Evolutionary conservation across 1,284 basidiomycete species (phyloP).

Genomic region (Trichosporon sp.): DNA sequence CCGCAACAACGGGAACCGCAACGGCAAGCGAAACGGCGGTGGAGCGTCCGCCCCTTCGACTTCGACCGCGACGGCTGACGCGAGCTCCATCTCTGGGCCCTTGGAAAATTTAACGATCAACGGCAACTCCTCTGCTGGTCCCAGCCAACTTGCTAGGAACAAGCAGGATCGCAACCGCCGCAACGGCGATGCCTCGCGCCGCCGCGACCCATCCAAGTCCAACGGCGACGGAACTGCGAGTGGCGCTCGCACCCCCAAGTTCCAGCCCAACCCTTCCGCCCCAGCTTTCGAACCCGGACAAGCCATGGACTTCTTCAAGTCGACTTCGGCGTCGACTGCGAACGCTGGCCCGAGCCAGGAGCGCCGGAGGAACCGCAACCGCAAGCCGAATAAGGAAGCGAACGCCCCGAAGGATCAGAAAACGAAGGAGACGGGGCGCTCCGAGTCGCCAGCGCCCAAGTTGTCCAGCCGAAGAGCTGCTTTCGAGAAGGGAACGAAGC

Average conservation of each 20-base stretch:
- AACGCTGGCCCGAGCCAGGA: not conserved
- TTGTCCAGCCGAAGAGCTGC: slow-evolving; percentile 32
- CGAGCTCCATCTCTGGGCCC: not conserved
- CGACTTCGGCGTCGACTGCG: not conserved
- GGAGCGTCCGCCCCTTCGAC: not conserved
- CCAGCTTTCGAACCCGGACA: slow-evolving; percentile 13
- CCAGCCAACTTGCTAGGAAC: not conserved
- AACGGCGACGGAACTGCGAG: not conserved
- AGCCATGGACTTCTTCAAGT: not conserved
- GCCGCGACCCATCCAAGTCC: not conserved
- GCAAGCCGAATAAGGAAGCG: slow-evolving; percentile 3
- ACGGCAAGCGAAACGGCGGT: not conserved
- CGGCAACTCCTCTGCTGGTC: not conserved
- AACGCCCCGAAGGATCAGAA: not conserved
- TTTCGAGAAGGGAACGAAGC: slow-evolving; percentile 30
- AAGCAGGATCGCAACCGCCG: not conserved
- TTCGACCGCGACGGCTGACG: not conserved
- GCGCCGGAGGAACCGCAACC: not conserved
- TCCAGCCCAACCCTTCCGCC: slow-evolving; percentile 14
- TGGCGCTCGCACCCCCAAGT: slow-evolving; percentile 1
- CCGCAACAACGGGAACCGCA: slow-evolving; percentile 5
- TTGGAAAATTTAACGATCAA: not conserved
- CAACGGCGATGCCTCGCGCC: not conserved
- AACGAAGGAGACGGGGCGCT: not conserved
- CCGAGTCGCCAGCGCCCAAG: slow-evolving; percentile 6